These are phyloP conservation scores for Candida ipomoeae DNA, from an alignment of 805 yeast species.

Conservation along the genomic window DNA sequence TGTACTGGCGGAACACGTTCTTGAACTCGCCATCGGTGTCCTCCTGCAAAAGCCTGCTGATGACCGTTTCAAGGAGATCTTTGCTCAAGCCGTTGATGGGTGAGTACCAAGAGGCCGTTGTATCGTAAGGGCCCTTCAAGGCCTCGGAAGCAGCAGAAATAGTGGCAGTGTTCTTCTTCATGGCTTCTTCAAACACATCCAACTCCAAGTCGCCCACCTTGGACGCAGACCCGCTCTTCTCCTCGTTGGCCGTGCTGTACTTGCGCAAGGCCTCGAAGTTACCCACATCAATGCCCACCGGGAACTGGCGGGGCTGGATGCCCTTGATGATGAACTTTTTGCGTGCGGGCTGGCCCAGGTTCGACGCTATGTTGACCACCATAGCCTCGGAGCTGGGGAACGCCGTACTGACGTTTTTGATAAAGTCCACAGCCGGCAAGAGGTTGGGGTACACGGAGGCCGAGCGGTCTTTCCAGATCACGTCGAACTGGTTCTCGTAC, in stretches of 20 bases:
- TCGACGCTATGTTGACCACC: constrained; percentile 62
- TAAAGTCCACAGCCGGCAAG: constrained; percentile 94
- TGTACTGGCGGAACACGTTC: constrained; percentile 33
- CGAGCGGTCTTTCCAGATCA: constrained; percentile 44
- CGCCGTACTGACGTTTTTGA: constrained; percentile 87
- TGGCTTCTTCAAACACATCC: constrained; percentile 28
- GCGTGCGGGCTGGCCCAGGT: constrained; percentile 39
- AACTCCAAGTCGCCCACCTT: constrained; percentile 35
- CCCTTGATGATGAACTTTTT: constrained; percentile 91
- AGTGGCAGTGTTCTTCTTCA: constrained; percentile 22
- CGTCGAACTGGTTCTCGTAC: constrained; percentile 81
- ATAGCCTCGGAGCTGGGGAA: constrained; percentile 88
- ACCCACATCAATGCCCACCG: constrained; percentile 45
- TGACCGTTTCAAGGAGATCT: constrained; percentile 32
- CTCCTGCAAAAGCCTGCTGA: constrained; percentile 24
- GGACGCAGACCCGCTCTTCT: constrained; percentile 17
- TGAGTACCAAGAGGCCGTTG: constrained; percentile 18
- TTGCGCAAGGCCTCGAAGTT: constrained; percentile 40
- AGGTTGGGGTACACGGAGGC: constrained; percentile 35
- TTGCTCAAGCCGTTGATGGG: constrained; percentile 29
- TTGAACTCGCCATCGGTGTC: constrained; percentile 23
- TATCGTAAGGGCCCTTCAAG: constrained; percentile 18
- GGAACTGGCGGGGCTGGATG: constrained; percentile 73
- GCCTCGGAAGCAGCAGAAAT: constrained; percentile 22
- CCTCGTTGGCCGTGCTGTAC: constrained; percentile 11